Evolutionary conservation across 805 yeast species (phyloP).

Genomic region (Cyberlindnera veronae): DNA sequence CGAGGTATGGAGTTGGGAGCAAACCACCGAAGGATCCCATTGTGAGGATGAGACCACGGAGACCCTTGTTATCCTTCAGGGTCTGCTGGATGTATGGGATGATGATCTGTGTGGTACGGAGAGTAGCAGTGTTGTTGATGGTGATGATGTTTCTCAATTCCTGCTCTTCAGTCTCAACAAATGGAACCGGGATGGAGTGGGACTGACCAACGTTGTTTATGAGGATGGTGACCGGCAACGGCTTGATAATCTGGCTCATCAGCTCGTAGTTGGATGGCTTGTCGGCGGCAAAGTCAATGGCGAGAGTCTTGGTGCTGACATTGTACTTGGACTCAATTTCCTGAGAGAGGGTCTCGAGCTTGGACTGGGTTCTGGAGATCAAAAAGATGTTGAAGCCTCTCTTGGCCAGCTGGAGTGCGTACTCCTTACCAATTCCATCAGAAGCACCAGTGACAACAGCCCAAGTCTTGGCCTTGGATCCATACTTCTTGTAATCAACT

Average conservation of each 20-base stretch:
- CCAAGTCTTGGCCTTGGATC: slow-evolving; percentile 73
- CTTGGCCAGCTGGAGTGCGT: slow-evolving; percentile 77
- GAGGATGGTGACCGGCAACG: slow-evolving; percentile 65
- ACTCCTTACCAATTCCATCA: slow-evolving; percentile 96
- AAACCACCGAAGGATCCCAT: slow-evolving; percentile 98
- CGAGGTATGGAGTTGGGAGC: slow-evolving; percentile 86
- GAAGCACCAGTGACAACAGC: slow-evolving; percentile 98
- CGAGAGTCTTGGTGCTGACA: slow-evolving; percentile 62
- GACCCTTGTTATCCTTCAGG: slow-evolving; percentile 36
- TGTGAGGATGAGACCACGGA: slow-evolving; percentile 77
- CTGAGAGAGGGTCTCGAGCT: slow-evolving; percentile 60
- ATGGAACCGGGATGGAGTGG: slow-evolving; percentile 93
- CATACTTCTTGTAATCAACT: slow-evolving; percentile 59
- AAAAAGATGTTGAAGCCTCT: slow-evolving; percentile 81
- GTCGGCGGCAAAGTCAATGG: slow-evolving; percentile 77
- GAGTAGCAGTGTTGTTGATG: slow-evolving; percentile 80
- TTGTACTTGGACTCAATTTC: slow-evolving; percentile 59
- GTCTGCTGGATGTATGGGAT: slow-evolving; percentile 65
- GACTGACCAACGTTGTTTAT: slow-evolving; percentile 94
- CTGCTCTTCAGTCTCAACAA: slow-evolving; percentile 67
- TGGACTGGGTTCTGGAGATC: slow-evolving; percentile 79
- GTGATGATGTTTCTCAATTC: slow-evolving; percentile 81
- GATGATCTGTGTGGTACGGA: slow-evolving; percentile 77
- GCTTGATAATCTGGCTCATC: slow-evolving; percentile 43
- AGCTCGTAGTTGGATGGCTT: slow-evolving; percentile 50